Base-by-base conservation (phyloP, 345 rosid species). In the Salix arbutifolia region DNA sequence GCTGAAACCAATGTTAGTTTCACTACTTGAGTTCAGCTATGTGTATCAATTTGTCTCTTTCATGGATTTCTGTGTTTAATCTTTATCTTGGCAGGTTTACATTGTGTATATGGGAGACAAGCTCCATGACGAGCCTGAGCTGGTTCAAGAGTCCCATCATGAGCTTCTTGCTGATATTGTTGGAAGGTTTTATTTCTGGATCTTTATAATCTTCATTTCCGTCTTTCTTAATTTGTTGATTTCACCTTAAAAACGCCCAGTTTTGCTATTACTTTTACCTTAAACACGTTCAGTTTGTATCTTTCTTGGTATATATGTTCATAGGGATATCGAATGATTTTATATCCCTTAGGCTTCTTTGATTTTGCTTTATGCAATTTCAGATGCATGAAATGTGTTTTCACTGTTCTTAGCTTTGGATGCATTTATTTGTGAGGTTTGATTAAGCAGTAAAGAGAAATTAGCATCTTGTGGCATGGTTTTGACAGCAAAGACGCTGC, bases 81-180 rank as follows among this genome's bases (percentile, higher is more conserved):
- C 28, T 23, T 58, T 10, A 23, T 23, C 28, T 0, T 23, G 25
- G 25, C 88, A 90, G 94, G 86, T 90, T 78, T 89, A 92, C 76
- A 86, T 90, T 11, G 86, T 89, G 50, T 91, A 90, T 56, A 69
- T 89, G 79, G 94, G 97, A 61, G 90, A 84, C 78, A 89, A 69
- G 80, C 81, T 73, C 77, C 86, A 79, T 62, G 82, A 82, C 19
- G 73, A 85, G 73, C 89, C 86, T 5, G 58, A 86, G 71, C 50
- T 79, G 17, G 77, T 87, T 46, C 83, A 87, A 38, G 71, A 81
- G 78, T 84, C 89, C 19, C 94, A 90, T 84, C 91, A 88, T 78
- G 84, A 85, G 74, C 83, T 92, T 81, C 87, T 92, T 21, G 88
- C 90, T 46, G 48, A 76, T 1, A 81, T 92, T 65, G 85, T 88